phyloP scores from a whole-genome alignment of 129 eudicot genomes.

The Chrysanthemum makinoi region DNA sequence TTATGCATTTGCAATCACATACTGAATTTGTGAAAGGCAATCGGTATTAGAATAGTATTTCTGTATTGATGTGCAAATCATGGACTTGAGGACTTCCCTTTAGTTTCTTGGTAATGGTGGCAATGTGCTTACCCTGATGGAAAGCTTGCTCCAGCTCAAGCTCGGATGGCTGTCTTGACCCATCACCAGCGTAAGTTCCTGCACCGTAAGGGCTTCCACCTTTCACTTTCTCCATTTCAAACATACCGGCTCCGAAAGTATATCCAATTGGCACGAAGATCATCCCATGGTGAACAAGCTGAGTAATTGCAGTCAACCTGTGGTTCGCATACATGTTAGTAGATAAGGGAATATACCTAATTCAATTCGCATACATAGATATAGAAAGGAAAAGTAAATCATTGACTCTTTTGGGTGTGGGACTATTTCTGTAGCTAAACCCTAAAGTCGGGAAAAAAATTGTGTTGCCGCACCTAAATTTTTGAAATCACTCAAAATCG shows the following conservation, averaged over 20 bases:
- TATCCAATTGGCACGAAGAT: conserved; percentile 82
- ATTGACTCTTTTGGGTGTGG: too few relatives aligned
- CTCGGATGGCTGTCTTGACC: conserved; percentile 77
- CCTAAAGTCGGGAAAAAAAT: too few relatives aligned
- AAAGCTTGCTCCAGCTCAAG: conserved; percentile 78
- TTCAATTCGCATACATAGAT: too few relatives aligned
- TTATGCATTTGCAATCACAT: conserved; percentile 21
- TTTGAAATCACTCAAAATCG: too few relatives aligned
- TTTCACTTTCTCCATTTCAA: conserved; percentile 83
- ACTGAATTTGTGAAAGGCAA: background rate
- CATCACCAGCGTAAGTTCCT: conserved; percentile 84
- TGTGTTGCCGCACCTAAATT: too few relatives aligned
- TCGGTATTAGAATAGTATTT: background rate
- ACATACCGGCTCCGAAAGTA: conserved; percentile 85
- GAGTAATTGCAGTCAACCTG: conserved; percentile 93
- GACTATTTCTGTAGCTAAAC: too few relatives aligned
- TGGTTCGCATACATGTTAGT: background rate
- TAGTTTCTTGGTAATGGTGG: conserved; percentile 73
- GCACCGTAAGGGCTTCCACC: conserved; percentile 97
- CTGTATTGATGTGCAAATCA: conserved; percentile 26
- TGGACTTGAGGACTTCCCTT: conserved; percentile 60
- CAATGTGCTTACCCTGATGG: conserved; percentile 88
- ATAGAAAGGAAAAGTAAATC: too few relatives aligned
- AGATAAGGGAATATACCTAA: background rate
- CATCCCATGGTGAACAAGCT: conserved; percentile 92